Evolutionary conservation across 805 yeast species (phyloP).

Genomic region (Kazachstania africana): DNA sequence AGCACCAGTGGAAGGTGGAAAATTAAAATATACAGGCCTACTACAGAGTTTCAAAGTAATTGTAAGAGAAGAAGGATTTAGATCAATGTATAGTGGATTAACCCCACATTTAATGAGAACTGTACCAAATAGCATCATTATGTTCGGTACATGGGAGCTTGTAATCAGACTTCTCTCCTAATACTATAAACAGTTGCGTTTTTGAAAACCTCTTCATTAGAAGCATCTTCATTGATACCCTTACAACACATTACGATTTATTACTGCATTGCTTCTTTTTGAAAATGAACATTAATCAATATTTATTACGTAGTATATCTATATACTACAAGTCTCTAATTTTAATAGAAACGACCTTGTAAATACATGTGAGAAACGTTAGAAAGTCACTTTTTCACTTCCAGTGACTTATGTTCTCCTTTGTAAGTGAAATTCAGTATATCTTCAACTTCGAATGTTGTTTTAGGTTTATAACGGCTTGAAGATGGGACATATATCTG

Average conservation of each 20-base stretch:
- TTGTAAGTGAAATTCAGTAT: constrained; percentile 35
- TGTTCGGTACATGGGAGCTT: constrained; percentile 99
- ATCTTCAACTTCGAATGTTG: constrained; percentile 28
- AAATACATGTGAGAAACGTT: background rate
- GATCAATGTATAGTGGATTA: constrained; percentile 91
- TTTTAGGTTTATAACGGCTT: constrained; percentile 16
- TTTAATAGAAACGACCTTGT: constrained; percentile 1
- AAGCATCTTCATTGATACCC: too few species aligned
- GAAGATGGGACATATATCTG: constrained; percentile 54
- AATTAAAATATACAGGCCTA: constrained; percentile 80
- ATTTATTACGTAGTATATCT: too few species aligned
- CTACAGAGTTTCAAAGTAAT: constrained; percentile 76
- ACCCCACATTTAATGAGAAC: constrained; percentile 95
- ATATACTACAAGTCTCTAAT: too few species aligned
- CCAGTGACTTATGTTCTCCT: constrained; percentile 22
- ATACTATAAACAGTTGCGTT: background rate
- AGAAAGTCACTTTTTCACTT: background rate
- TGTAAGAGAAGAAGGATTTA: constrained; percentile 85
- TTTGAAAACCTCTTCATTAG: background rate
- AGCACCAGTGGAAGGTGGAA: constrained; percentile 74
- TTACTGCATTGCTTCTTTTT: too few species aligned
- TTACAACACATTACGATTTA: too few species aligned
- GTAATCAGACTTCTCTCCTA: constrained; percentile 47
- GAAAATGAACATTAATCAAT: too few species aligned
- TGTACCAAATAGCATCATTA: constrained; percentile 93